These are phyloP conservation scores for Elasticomyces elasticus DNA, from an alignment of 495 filamentous ascomycete species.

Conservation along the genomic window DNA sequence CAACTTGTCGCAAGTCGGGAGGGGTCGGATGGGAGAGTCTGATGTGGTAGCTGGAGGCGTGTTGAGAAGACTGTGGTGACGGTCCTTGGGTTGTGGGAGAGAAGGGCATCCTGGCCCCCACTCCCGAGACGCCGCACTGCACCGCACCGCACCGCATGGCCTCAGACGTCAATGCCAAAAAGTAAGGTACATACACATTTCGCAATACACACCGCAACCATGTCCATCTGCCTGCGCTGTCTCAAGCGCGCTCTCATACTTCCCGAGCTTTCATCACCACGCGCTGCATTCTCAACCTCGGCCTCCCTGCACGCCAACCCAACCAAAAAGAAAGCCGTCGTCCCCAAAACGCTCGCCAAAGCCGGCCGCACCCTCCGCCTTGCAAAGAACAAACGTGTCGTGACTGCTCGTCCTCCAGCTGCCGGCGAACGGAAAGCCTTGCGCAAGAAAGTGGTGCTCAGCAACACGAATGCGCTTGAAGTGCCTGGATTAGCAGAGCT, in stretches of 20 bases:
- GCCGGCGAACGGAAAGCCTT: constrained; percentile 76
- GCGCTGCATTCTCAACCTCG: constrained; percentile 28
- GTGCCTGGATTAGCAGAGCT: constrained; percentile 56
- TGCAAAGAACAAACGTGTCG: constrained; percentile 20
- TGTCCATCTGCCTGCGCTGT: constrained; percentile 21
- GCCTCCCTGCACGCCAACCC: constrained; percentile 32
- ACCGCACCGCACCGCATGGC: neutral
- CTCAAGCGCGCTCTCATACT: constrained; percentile 4
- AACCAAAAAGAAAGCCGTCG: constrained; percentile 27
- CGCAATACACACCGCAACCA: constrained; percentile 13
- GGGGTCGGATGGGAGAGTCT: neutral
- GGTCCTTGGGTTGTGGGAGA: too few species aligned
- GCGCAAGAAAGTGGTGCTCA: constrained; percentile 79
- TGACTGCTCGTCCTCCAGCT: constrained; percentile 40
- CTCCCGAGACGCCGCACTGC: too few species aligned
- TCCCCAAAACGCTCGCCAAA: neutral
- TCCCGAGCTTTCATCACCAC: constrained; percentile 16
- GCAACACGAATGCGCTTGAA: constrained; percentile 82
- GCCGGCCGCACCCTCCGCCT: constrained; percentile 8
- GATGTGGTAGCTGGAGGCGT: neutral
- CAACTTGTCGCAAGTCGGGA: neutral
- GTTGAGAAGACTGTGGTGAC: neutral
- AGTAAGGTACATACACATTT: neutral
- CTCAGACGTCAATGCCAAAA: neutral
- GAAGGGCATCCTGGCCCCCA: too few species aligned